These are phyloP conservation scores for Monosporozyma aquatica DNA, from an alignment of 805 yeast genomes.

Conservation along the genomic window DNA sequence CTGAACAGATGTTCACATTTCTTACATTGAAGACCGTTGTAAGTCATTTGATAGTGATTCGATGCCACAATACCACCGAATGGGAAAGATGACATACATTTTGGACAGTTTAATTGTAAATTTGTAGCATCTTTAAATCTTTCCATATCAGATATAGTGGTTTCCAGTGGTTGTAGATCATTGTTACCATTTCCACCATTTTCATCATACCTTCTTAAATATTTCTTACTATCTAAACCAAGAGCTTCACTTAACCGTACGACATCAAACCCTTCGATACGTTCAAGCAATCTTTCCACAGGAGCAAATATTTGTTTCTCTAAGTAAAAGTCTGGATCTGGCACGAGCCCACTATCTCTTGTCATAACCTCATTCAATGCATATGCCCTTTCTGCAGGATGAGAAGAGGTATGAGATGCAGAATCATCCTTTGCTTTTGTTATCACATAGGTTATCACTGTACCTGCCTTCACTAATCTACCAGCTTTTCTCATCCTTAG, in stretches of 20 bases:
- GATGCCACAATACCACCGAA: constrained; percentile 73
- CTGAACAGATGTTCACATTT: constrained; percentile 48
- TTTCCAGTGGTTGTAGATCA: constrained; percentile 64
- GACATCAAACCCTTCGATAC: constrained; percentile 79
- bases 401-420: constrained; percentile 5
- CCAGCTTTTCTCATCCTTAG: constrained; percentile 72
- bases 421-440: constrained; percentile 37
- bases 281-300: constrained; percentile 74
- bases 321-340: constrained; percentile 72
- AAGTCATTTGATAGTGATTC: constrained; percentile 48
- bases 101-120: constrained; percentile 47
- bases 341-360: constrained; percentile 42
- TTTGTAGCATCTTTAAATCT: constrained; percentile 60
- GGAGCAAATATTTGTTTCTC: constrained; percentile 89
- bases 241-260: constrained; percentile 66
- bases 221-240: constrained; percentile 67
- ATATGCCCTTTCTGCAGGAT: constrained; percentile 71
- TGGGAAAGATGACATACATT: constrained; percentile 49
- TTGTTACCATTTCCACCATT: constrained; percentile 26
- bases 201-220: constrained; percentile 34
- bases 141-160: constrained; percentile 71
- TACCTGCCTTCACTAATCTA: constrained; percentile 78
- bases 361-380: constrained; percentile 64
- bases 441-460: constrained; percentile 80
- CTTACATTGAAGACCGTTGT: constrained; percentile 62